Evolutionary conservation across 768 basidiomycete species (phyloP).

Genomic region (Cyclocybe aegerita): DNA sequence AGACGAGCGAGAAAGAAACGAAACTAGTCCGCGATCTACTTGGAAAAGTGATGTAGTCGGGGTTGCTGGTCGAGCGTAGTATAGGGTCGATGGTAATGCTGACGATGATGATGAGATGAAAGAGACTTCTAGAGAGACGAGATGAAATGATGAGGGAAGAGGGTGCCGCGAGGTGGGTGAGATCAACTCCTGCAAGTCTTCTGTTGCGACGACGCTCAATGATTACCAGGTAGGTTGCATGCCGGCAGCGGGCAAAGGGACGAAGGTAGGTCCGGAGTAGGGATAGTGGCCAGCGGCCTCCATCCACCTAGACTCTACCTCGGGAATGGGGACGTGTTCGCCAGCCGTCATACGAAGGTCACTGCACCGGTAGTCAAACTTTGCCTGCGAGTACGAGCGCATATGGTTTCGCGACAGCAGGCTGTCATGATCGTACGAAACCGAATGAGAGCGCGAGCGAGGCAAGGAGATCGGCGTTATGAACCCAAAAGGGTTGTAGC

Average conservation of each 20-base stretch:
- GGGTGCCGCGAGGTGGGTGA: constrained; percentile 7
- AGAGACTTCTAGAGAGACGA: constrained; percentile 28
- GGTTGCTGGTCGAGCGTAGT: constrained; percentile 32
- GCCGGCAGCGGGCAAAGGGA: constrained; percentile 39
- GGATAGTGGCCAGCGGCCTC: constrained; percentile 37
- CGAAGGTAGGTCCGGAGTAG: constrained; percentile 41
- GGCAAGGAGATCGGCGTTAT: constrained; percentile 33
- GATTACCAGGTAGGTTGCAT: constrained; percentile 42
- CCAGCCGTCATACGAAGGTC: constrained; percentile 44
- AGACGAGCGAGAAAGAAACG: constrained; percentile 22
- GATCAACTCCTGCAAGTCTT: constrained; percentile 8
- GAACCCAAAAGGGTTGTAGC: constrained; percentile 39
- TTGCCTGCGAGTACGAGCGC: constrained; percentile 61
- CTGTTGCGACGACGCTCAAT: constrained; percentile 14
- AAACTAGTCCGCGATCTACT: constrained; percentile 26
- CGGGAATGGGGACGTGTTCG: constrained; percentile 36
- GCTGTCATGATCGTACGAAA: constrained; percentile 53
- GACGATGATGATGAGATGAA: constrained; percentile 22
- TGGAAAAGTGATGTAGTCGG: constrained; percentile 19
- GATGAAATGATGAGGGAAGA: constrained; percentile 18
- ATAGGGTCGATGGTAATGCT: constrained; percentile 28
- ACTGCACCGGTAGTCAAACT: constrained; percentile 51
- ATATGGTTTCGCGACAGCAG: constrained; percentile 45
- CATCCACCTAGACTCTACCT: constrained; percentile 43
- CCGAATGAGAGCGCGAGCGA: constrained; percentile 58